A percentile compares a stretch with the other conserved stretches of the same genome.
These are phyloP conservation scores for Leccinum truebloodii DNA, from an alignment of 768 basidiomycete genomes.

Conservation along the genomic window DNA sequence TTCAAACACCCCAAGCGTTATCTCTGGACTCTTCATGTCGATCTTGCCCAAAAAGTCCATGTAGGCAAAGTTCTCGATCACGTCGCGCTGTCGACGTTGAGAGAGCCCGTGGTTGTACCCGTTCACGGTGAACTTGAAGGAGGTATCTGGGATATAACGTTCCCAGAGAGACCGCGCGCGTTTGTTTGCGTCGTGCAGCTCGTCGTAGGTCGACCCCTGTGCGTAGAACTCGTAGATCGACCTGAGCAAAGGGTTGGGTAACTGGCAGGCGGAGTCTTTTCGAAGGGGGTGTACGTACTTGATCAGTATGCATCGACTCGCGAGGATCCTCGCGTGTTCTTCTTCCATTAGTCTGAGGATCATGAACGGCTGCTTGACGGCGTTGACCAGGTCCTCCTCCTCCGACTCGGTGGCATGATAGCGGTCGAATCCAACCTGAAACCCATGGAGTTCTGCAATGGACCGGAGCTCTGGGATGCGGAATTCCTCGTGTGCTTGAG, in stretches of 20 bases:
- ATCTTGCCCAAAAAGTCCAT: conserved; percentile 84
- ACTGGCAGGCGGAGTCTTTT: not conserved
- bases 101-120: conserved; percentile 77
- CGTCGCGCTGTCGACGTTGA: conserved; percentile 58
- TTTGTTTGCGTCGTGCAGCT: conserved; percentile 60
- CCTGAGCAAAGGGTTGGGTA: conserved; percentile 39
- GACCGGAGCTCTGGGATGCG: conserved; percentile 82
- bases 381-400: conserved; percentile 47
- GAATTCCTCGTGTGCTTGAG: conserved; percentile 80
- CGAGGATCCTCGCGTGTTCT: conserved; percentile 72
- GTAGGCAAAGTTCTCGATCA: conserved; percentile 81
- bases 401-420: conserved; percentile 32
- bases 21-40: conserved; percentile 76
- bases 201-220: conserved; percentile 65
- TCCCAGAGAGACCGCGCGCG: conserved; percentile 51
- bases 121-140: conserved; percentile 80
- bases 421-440: conserved; percentile 49
- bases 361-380: conserved; percentile 66
- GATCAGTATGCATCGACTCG: conserved; percentile 76
- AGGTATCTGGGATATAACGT: conserved; percentile 59
- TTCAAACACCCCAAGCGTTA: conserved; percentile 75
- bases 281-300: conserved; percentile 50
- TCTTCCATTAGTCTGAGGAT: conserved; percentile 67
- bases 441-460: conserved; percentile 70
- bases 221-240: conserved; percentile 79